A percentile compares a stretch with the other conserved stretches of the same genome.
Conservation (phyloP, 805 yeast genomes). For the Yarrowia divulgata region DNA sequence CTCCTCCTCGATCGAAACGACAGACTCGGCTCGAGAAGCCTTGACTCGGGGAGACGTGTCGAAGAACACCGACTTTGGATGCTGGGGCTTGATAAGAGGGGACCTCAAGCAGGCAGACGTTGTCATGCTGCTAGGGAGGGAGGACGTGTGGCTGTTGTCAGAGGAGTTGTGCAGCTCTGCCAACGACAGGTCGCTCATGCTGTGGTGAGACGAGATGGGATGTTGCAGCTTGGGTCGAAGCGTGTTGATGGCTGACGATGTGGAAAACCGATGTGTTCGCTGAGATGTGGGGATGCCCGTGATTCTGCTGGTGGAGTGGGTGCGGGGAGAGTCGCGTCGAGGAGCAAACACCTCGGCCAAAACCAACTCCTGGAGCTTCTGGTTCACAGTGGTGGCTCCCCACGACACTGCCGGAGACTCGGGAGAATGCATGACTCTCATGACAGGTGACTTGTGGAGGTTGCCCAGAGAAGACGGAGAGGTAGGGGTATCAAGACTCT, state of each 20-base stretch:
- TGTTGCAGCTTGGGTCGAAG: conserved; percentile 18
- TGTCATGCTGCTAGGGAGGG: conserved; percentile 28
- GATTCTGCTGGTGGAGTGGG: conserved; percentile 9
- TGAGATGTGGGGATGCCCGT: conserved; percentile 31
- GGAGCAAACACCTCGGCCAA: conserved; percentile 76
- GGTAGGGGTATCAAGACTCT: conserved; percentile 16
- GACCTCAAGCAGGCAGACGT: conserved; percentile 15
- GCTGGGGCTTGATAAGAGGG: conserved; percentile 19
- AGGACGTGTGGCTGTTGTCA: conserved; percentile 21
- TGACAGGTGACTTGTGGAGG: conserved; percentile 30
- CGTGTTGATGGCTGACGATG: conserved; percentile 18
- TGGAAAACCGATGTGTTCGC: conserved; percentile 36
- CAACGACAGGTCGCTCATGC: conserved; percentile 27
- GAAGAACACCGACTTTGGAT: conserved; percentile 21
- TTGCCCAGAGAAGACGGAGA: conserved; percentile 18
- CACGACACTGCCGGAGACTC: conserved; percentile 44
- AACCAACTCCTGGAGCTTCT: conserved; percentile 73
- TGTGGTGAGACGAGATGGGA: conserved; percentile 27
- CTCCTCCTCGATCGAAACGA: conserved; percentile 24
- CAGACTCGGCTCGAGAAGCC: conserved; percentile 32
- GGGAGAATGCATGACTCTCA: conserved; percentile 34
- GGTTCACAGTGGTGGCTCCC: conserved; percentile 74
- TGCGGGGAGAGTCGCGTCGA: conserved; percentile 41
- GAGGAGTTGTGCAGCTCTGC: conserved; percentile 27
- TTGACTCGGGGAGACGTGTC: conserved; percentile 22